Evolutionary conservation across 2,329 filamentous ascomycete species (phyloP), one percentile per base, ranked within the genome.

Genomic region (Cladosporium phlei): DNA sequence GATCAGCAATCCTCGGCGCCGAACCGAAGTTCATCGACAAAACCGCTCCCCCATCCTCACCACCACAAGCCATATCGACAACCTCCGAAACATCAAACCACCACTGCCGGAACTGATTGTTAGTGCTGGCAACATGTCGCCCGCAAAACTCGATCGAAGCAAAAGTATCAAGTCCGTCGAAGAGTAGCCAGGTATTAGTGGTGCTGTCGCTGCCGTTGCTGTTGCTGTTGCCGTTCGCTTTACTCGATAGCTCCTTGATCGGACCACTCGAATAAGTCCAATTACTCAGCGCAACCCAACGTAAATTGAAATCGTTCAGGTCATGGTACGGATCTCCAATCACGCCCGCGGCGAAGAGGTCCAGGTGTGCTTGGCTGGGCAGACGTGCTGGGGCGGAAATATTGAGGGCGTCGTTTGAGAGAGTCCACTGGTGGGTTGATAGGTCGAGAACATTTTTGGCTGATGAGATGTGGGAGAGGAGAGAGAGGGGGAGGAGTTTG

Each of bases 81-180:
- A 32, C 7, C 25, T 16, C 38, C 25, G 25, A 74, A 2, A 82
- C 68, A 38, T 82, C 73, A 49, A 81, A 82, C 30, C 70, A 71
- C 60, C 79, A 82, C 55, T 83, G 78, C 2, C 78, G 69, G 55
- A 83, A 83, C 57, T 82, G 79, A 50, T 82, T 82, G 55, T 81
- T 70, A 0, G 79, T 80, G 5, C 69, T 69, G 2, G 75, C 79
- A 3, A 83, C 70, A 43, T 70, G 64, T 17, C 76, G 59, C 0
- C 70, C 73, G 52, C 79, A 83, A 27, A 83, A 66, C 5, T 69
- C 66, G 35, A 83, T 72, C 8, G 72, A 73, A 5, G 77, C 68
- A 53, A 80, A 82, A 0, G 79, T 83, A 52, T 83, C 79, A 2
- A 83, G 66, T 5, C 79, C 79, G 47, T 83, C 73, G 63, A 83